Evolutionary conservation across 1,284 basidiomycete species (phyloP), one percentile per base, ranked within the genome.

Genomic region (Ustilago tritici): DNA sequence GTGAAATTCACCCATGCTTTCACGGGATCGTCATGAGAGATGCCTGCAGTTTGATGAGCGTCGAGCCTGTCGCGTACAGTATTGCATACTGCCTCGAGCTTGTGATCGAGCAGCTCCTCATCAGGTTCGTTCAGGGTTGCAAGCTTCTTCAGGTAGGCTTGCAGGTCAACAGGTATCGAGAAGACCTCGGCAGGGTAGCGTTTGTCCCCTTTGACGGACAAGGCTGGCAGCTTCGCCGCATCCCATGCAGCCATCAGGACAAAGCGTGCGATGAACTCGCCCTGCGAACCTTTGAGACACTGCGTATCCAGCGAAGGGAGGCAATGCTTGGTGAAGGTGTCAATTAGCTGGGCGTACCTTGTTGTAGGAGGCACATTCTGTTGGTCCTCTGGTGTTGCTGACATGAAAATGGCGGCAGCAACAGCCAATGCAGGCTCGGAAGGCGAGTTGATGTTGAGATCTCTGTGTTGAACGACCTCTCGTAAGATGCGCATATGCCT

Each of bases 391-490:
- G 28, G 17, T 15, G 12, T 38, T 17, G 14, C 12, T 40, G 61
- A 49, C 67, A 70, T 63, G 55, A 58, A 7, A 5, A 43, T 35
- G 19, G 43, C 41, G 0, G 69, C 69, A 9, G 69, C 69, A 19
- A 70, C 40, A 9, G 69, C 69, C 14, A 70, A 58, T 2, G 55
- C 56, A 1, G 69, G 69, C 17, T 70, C 69, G 0, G 62, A 65
- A 19, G 55, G 62, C 2, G 67, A 56, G 11, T 23, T n/a, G 28
- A 65, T 32, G 19, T 28, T 11, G 40, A 65, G 31, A 31, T 4
- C 31, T 11, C 35, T 55, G 4, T 61, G 17, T 47, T 40, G n/a
- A 6, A 38, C 47, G 2, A 63, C 35, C 3, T 50, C 38, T 15
- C 0, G 35, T 35, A 56, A 23, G 31, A 71, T 62, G 14, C 63